Base-by-base conservation (phyloP, 305 asterid genomes). In the Euphrasia arctica region DNA sequence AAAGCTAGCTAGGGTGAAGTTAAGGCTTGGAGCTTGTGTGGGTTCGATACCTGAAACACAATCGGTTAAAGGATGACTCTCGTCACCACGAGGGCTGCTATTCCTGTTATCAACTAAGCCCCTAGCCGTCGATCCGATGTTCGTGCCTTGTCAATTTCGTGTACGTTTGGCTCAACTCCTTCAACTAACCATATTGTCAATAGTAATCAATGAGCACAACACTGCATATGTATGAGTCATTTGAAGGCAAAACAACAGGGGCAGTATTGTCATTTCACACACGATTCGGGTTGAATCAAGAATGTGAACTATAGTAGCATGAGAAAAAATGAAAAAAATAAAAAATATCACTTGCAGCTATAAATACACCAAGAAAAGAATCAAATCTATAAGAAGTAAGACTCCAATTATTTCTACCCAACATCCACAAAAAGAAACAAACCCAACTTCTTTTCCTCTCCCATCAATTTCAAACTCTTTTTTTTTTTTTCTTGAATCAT, bases 351-450 rank as follows among this genome's bases (percentile, higher is more conserved):
- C 41, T 9, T 61, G 31, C 78, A 64, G 65, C 89, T 86, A 84
- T 86, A 84, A 82, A 80, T 84, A 80, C 67, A 55, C 55, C 70
- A 49, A 63, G 54, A 54, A 68, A 15, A 54, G 3, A 58, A 68
- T 31, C 39, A 62, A 72, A n/a, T 29, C 13, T 5, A 8, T 32
- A 67, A 25, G 27, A 25, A 25, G 27, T 1, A 25, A 70, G 51
- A 45, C 62, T 29, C 57, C 45, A 60, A 72, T 15, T 39, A 68
- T 55, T 58, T 62, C 22, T 9, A 68, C 69, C 64, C 28, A 43
- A 64, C 66, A 43, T 11, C 13, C 66, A 25, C 64, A 32, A 50
- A 18, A 10, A 51, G 11, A 34, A 12, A 13, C 54, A 64, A 31
- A 56, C 58, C 64, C 13, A 32, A 1, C 5, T 32, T 8, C 42